Evolutionary conservation across 2,329 filamentous ascomycete genomes (phyloP).

Genomic region (Penicillium hordei): DNA sequence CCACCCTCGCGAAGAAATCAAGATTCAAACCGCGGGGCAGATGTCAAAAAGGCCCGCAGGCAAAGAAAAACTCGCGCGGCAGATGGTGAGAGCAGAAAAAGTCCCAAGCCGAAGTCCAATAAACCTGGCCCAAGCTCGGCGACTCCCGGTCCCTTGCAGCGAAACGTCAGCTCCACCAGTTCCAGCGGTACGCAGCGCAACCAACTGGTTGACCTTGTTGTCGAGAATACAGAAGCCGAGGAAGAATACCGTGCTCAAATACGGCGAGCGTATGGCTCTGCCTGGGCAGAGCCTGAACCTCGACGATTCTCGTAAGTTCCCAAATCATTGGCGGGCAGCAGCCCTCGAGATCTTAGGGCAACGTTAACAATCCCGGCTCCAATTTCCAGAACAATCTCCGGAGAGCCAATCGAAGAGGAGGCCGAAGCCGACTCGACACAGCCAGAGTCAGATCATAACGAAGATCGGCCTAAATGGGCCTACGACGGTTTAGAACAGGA

Average conservation of each 20-base stretch:
- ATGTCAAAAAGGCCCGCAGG: slow-evolving; percentile 41
- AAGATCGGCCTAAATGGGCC: slow-evolving; percentile 21
- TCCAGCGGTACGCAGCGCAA: slow-evolving; percentile 59
- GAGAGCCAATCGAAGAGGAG: slow-evolving; percentile 32
- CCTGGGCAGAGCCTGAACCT: slow-evolving; percentile 54
- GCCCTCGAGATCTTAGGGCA: not conserved
- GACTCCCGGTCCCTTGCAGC: slow-evolving; percentile 28
- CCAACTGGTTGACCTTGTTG: slow-evolving; percentile 66
- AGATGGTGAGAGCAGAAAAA: slow-evolving; percentile 20
- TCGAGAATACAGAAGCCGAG: slow-evolving; percentile 64
- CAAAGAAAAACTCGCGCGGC: slow-evolving; percentile 36
- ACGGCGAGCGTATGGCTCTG: slow-evolving; percentile 61
- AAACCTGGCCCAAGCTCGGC: slow-evolving; percentile 36
- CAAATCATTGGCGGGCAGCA: slow-evolving; percentile 1
- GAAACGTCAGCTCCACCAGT: slow-evolving; percentile 38
- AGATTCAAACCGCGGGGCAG: slow-evolving; percentile 34
- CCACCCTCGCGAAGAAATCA: slow-evolving; percentile 55
- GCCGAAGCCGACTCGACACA: slow-evolving; percentile 9
- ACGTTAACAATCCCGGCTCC: slow-evolving; percentile 19
- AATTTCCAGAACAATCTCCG: slow-evolving; percentile 32
- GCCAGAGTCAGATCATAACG: slow-evolving; percentile 16
- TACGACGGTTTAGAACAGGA: slow-evolving; percentile 39
- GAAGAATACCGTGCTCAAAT: slow-evolving; percentile 61
- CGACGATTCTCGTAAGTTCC: slow-evolving; percentile 35
- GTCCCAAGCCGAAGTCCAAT: slow-evolving; percentile 31